Evolutionary conservation across 768 basidiomycete genomes (phyloP), one percentile per base, ranked within the genome.

Genomic region (Leucosporidium creatinivorum): DNA sequence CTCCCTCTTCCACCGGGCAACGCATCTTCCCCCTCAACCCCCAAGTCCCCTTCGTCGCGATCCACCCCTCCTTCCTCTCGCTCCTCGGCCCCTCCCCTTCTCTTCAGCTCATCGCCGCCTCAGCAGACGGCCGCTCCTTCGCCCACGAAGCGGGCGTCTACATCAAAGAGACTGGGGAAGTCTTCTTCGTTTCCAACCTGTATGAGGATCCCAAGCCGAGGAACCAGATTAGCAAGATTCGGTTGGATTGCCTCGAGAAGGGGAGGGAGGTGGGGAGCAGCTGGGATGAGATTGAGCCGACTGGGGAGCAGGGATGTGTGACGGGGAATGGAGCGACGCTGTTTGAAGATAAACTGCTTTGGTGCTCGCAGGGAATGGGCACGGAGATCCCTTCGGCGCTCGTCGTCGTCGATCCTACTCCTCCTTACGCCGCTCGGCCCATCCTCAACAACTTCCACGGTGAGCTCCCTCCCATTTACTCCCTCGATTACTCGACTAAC

Each of bases 91-190:
- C 77, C 6, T 78, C 79, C 30, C 84, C 88, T 9, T 82, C 82
- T 0, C 82, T 90, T 58, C 81, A 82, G 5, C 76, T 83, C 66
- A 83, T 91, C 57, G 84, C 85, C 0, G 82, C 83, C 12, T 84
- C 85, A 66, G 31, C 50, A 15, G 81, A 82, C 4, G 83, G 81
- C 5, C 86, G 85, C 76, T 86, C 86, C 4, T 85, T 89, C 69
- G 88, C 88, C 23, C 89, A 91, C 74, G 89, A 91, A 78, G 89
- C 87, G 3, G 87, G 87, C 0, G 80, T 89, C 2, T 89, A 85
- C 77, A 79, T 84, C 39, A 78, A 85, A 8, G 81, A 80, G n/a
- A 86, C 85, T n/a, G 83, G 89, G 73, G 84, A 86, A 69, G 80
- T 91, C 2, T 86, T 85, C 79, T 91, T 91, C 73, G 81, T 83